Evolutionary conservation across 305 asterid species (phyloP).

Genomic region (Vinca major): DNA sequence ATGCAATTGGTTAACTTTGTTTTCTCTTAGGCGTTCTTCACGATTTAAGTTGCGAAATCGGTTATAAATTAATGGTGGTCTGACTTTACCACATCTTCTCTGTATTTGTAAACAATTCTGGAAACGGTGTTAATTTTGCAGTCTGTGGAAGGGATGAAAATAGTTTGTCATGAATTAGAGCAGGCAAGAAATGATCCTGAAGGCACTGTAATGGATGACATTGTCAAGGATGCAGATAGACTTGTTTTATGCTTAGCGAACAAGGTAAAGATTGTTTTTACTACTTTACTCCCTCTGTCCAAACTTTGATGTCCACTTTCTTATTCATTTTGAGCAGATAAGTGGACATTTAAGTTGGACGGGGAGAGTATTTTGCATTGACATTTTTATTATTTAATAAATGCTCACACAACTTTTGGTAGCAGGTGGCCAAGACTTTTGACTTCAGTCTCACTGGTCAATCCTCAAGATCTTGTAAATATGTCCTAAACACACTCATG

Average conservation of each 20-base stretch:
- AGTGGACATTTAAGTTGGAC: no score
- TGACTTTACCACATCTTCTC: background rate
- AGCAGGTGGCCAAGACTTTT: constrained; percentile 92
- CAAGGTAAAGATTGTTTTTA: constrained; percentile 40
- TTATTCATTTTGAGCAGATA: background rate
- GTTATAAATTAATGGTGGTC: background rate
- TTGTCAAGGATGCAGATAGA: constrained; percentile 86
- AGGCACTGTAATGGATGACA: constrained; percentile 66
- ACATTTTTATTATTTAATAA: constrained; percentile 10
- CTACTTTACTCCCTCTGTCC: constrained; percentile 4
- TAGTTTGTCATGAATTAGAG: constrained; percentile 84
- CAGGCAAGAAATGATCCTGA: constrained; percentile 86
- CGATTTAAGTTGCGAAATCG: background rate
- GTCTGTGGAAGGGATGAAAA: constrained; percentile 99
- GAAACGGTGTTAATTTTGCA: constrained; percentile 27
- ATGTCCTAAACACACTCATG: constrained; percentile 97
- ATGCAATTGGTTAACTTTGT: background rate
- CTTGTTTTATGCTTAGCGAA: constrained; percentile 97
- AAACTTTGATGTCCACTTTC: background rate
- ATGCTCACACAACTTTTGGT: constrained; percentile 12
- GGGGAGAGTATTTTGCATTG: no score
- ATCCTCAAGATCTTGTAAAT: constrained; percentile 99
- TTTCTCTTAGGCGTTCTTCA: no score
- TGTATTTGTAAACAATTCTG: background rate
- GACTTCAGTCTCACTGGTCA: constrained; percentile 93